These are phyloP conservation scores for Tuber melanosporum DNA, from an alignment of 495 filamentous ascomycete species.

Conservation along the genomic window DNA sequence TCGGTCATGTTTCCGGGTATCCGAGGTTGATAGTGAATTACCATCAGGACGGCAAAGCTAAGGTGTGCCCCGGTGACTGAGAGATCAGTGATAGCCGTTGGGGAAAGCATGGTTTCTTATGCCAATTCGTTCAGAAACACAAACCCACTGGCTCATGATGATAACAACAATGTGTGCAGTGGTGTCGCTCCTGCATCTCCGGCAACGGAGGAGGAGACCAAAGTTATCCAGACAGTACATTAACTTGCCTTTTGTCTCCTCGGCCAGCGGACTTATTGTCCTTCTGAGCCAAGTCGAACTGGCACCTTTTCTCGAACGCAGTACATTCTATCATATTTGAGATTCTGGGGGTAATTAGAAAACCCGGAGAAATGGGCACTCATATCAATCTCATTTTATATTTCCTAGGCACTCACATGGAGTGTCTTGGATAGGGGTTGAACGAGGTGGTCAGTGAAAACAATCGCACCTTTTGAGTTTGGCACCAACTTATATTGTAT, in stretches of 20 bases:
- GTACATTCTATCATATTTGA: neutral
- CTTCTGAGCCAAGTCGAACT: neutral
- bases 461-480: neutral
- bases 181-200: neutral
- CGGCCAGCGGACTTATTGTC: neutral
- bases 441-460: neutral
- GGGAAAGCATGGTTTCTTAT: neutral
- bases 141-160: neutral
- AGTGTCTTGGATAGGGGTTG: neutral
- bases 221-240: neutral
- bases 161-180: neutral
- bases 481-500: neutral
- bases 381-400: no score
- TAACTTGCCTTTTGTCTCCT: neutral
- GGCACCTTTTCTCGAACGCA: neutral
- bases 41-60: neutral
- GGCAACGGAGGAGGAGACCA: neutral
- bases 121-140: neutral
- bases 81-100: neutral
- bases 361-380: neutral
- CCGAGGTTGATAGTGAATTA: neutral
- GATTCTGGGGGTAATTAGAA: neutral
- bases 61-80: neutral
- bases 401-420: neutral
- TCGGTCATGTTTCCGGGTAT: neutral